Evolutionary conservation across 2,329 filamentous ascomycete genomes (phyloP).

Genomic region (Neoscytalidium dimidiatum): DNA sequence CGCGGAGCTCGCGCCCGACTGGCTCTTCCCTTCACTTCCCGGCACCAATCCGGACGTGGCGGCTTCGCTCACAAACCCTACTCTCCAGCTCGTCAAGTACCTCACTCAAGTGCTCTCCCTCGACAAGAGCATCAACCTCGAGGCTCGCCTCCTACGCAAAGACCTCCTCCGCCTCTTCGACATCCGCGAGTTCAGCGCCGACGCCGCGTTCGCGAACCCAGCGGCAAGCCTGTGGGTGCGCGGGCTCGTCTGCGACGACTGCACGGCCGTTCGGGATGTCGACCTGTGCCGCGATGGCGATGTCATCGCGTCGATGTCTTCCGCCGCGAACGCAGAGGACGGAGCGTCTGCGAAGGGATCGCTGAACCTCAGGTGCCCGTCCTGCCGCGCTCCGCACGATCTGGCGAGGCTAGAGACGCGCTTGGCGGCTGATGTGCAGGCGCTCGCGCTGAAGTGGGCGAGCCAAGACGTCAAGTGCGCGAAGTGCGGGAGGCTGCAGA

Average conservation of each 20-base stretch:
- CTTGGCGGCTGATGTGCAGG: constrained; percentile 75
- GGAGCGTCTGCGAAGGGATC: not conserved
- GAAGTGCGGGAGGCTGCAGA: constrained; percentile 65
- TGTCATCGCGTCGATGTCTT: constrained; percentile 60
- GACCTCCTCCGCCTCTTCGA: constrained; percentile 90
- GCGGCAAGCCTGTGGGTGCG: constrained; percentile 71
- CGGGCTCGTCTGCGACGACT: constrained; percentile 84
- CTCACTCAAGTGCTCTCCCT: constrained; percentile 91
- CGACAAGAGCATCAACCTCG: constrained; percentile 86
- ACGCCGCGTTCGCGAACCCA: constrained; percentile 86
- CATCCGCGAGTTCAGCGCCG: constrained; percentile 87
- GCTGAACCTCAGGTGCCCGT: constrained; percentile 58
- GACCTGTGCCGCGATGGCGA: constrained; percentile 91
- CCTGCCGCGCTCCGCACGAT: constrained; percentile 75
- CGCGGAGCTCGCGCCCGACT: constrained; percentile 83
- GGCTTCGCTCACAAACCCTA: constrained; percentile 64
- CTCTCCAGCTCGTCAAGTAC: constrained; percentile 87
- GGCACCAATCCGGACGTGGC: constrained; percentile 58
- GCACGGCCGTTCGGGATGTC: constrained; percentile 83
- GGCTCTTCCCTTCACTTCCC: constrained; percentile 79
- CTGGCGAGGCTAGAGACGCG: constrained; percentile 81
- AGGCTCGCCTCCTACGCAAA: constrained; percentile 84
- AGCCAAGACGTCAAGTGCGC: constrained; percentile 89
- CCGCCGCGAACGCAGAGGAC: constrained; percentile 17
- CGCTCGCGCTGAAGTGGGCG: constrained; percentile 74